Percentiles rank a stretch among this genome's conserved stretches.
Conservation (phyloP, 2,329 filamentous ascomycete genomes). For the Trichoderma sp. region DNA sequence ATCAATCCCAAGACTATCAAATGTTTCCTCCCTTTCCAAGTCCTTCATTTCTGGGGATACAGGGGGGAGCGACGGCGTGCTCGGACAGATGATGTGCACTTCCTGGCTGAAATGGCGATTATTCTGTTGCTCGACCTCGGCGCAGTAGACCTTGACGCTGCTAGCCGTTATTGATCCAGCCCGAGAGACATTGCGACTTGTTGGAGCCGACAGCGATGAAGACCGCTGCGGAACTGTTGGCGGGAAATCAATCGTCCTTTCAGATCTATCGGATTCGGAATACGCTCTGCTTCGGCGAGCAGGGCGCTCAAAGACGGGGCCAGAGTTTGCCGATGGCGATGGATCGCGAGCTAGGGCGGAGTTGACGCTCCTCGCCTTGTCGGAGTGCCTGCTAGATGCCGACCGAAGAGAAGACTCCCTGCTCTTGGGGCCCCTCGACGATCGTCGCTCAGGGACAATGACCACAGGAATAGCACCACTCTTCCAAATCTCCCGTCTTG, state of each 20-base stretch:
- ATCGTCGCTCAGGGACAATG: conserved; percentile 56
- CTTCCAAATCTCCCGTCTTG: conserved; percentile 57
- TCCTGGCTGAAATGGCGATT: background rate
- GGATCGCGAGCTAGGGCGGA: conserved; percentile 45
- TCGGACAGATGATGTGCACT: conserved; percentile 8
- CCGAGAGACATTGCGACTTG: conserved; percentile 55
- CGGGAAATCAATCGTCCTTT: conserved; percentile 59
- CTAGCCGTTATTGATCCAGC: conserved; percentile 41
- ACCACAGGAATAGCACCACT: conserved; percentile 61
- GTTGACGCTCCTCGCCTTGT: conserved; percentile 49
- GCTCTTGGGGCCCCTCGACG: conserved; percentile 52
- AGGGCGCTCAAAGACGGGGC: conserved; percentile 43
- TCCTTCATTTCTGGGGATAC: background rate
- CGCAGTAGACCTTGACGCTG: background rate
- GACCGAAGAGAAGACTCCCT: conserved; percentile 57
- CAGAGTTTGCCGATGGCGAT: conserved; percentile 41
- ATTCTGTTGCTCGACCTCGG: background rate
- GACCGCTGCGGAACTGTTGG: conserved; percentile 54
- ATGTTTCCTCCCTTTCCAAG: conserved; percentile 30
- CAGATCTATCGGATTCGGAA: conserved; percentile 49
- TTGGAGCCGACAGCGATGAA: conserved; percentile 61
- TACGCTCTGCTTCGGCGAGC: conserved; percentile 40
- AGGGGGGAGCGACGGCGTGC: background rate
- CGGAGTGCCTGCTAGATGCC: conserved; percentile 56
- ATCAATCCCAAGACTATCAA: conserved; percentile 42